Percentiles rank a stretch among this genome's conserved stretches.
Evolutionary conservation across 371 early-diverging fungal species (phyloP).

Genomic region (Mortierella sp.): DNA sequence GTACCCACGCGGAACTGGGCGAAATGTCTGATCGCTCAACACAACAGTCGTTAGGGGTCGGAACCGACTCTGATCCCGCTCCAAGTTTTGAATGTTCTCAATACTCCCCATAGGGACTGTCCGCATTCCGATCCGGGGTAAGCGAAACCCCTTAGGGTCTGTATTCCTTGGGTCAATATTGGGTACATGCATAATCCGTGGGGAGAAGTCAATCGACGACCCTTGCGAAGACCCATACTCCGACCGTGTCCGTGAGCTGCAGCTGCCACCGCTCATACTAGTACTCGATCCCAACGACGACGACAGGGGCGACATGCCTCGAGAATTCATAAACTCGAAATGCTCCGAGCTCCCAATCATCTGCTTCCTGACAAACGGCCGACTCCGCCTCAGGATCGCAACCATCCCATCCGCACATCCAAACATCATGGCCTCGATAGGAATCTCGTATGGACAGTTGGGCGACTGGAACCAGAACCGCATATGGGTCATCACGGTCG

Average conservation of each 20-base stretch:
- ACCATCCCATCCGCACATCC: constrained; percentile 37
- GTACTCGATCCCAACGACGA: not conserved
- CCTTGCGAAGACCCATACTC: not conserved
- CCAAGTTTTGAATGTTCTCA: constrained; percentile 16
- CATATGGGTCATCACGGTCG: constrained; percentile 31
- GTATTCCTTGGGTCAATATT: not conserved
- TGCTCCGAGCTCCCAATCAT: constrained; percentile 8
- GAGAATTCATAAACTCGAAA: not conserved
- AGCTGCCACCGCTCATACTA: not conserved
- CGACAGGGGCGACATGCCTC: not conserved
- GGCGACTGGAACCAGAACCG: constrained; percentile 50
- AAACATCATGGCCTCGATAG: constrained; percentile 36
- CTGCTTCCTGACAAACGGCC: constrained; percentile 29
- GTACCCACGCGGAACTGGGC: not conserved
- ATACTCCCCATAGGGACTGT: not conserved
- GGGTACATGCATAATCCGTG: not conserved
- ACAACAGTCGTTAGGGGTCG: constrained; percentile 7
- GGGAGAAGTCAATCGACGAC: not conserved
- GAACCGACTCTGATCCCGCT: constrained; percentile 11
- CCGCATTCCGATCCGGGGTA: not conserved
- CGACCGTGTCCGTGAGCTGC: not conserved
- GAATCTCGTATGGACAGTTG: constrained; percentile 22
- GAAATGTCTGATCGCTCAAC: too few relatives aligned
- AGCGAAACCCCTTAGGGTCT: not conserved
- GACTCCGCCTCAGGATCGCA: constrained; percentile 23